Evolutionary conservation across 345 rosid species (phyloP).

Genomic region (Moringa oleifera): DNA sequence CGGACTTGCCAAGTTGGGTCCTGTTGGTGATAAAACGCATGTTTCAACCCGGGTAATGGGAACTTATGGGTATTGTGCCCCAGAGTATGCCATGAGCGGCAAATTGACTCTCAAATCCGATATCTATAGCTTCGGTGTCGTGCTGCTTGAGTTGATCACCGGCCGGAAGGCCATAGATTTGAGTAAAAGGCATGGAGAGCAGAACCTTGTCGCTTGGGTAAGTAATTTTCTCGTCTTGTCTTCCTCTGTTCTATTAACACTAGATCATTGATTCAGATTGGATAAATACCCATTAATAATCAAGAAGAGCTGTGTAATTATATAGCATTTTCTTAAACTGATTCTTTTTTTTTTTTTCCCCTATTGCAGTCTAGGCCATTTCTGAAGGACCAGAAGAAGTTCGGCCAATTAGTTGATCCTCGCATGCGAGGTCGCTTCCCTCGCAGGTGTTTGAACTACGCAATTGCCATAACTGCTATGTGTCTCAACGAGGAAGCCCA

Average conservation of each 20-base stretch:
- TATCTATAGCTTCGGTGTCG: constrained; percentile 96
- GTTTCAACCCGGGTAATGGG: constrained; percentile 99
- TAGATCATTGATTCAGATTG: no score
- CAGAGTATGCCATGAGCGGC: constrained; percentile 98
- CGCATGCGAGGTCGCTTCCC: constrained; percentile 59
- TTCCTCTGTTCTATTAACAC: no score
- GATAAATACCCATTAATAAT: no score
- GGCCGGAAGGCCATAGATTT: constrained; percentile 86
- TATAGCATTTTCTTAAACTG: no score
- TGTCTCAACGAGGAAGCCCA: constrained; percentile 90
- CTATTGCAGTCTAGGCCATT: constrained; percentile 55
- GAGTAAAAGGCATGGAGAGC: constrained; percentile 57
- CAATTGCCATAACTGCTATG: constrained; percentile 84
- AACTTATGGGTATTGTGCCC: constrained; percentile 97
- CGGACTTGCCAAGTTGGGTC: constrained; percentile 93
- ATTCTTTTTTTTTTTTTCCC: neutral
- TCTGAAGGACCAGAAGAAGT: constrained; percentile 77
- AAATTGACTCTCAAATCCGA: constrained; percentile 90
- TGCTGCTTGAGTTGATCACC: constrained; percentile 81
- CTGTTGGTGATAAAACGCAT: constrained; percentile 95
- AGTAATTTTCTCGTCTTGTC: constrained; percentile 21
- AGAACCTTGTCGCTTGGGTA: constrained; percentile 87
- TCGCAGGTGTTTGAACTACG: constrained; percentile 79
- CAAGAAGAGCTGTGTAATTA: no score
- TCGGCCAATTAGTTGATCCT: constrained; percentile 65